These are phyloP conservation scores for Barnettozyma vustinii DNA, from an alignment of 805 yeast genomes.

Conservation along the genomic window DNA sequence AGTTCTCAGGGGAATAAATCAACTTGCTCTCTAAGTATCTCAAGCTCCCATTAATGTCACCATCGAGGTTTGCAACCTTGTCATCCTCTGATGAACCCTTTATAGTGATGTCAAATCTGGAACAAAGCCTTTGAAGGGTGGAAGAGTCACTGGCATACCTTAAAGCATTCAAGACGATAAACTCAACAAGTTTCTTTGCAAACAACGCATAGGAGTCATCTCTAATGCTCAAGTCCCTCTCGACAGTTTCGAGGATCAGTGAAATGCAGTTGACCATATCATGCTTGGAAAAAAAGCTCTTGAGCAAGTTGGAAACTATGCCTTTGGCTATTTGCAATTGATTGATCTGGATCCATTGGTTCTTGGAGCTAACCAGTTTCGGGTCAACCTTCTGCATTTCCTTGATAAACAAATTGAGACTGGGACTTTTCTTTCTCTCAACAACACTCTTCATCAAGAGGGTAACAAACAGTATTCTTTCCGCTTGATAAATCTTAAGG, in stretches of 20 bases:
- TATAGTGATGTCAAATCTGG: conserved; percentile 6
- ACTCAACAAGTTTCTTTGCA: conserved; percentile 15
- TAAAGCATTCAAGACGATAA: conserved; percentile 13
- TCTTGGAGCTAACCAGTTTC: conserved; percentile 8
- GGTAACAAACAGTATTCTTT: conserved; percentile 14
- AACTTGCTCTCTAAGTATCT: conserved; percentile 12
- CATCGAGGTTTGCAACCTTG: conserved; percentile 10
- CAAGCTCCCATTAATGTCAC: conserved; percentile 14
- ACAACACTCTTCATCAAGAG: conserved; percentile 16
- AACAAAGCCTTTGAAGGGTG: conserved; percentile 13
- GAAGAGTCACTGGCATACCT: conserved; percentile 12
- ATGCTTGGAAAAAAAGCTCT: conserved; percentile 5
- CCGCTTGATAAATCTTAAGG: conserved; percentile 10
- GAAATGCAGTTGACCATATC: conserved; percentile 14
- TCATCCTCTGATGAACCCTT: conserved; percentile 9
- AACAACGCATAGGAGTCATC: conserved; percentile 8
- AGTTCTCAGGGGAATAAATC: conserved; percentile 11
- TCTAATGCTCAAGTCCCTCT: not conserved
- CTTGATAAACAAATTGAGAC: conserved; percentile 16
- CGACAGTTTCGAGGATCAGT: not conserved
- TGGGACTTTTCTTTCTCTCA: conserved; percentile 8
- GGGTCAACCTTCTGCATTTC: conserved; percentile 18
- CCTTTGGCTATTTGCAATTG: conserved; percentile 16
- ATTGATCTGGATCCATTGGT: conserved; percentile 16
- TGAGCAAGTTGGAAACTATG: conserved; percentile 15